phyloP scores from a whole-genome alignment of 2,329 filamentous ascomycete species.

The Trichoderma citrinoviride region DNA sequence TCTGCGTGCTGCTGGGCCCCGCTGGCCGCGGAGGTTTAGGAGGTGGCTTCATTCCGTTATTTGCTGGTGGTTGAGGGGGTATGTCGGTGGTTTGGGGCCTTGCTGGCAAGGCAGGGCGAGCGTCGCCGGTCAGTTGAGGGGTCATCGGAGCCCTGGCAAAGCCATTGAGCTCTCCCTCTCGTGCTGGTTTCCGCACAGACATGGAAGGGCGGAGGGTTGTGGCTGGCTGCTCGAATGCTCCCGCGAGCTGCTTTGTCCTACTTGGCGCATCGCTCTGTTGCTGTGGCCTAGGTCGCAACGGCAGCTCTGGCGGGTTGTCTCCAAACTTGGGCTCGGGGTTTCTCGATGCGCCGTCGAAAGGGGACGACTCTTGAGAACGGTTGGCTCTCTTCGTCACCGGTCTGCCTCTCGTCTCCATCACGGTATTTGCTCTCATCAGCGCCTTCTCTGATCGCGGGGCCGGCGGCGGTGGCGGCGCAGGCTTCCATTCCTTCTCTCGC shows the following conservation, averaged over 20 bases:
- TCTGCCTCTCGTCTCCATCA: constrained; percentile 24
- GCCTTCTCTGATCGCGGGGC: constrained; percentile 76
- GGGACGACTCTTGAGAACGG: constrained; percentile 56
- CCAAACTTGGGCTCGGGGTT: constrained; percentile 54
- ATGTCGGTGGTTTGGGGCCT: constrained; percentile 42
- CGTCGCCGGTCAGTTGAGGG: constrained; percentile 44
- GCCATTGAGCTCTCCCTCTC: constrained; percentile 46
- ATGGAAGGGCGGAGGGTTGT: constrained; percentile 46
- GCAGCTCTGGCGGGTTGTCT: constrained; percentile 50
- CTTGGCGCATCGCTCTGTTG: constrained; percentile 27
- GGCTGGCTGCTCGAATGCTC: constrained; percentile 39
- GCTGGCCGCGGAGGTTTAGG: constrained; percentile 46
- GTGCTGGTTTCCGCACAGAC: constrained; percentile 39
- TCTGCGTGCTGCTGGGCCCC: constrained; percentile 27
- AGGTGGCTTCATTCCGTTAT: constrained; percentile 32
- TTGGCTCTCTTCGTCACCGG: constrained; percentile 20
- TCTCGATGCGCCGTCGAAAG: constrained; percentile 82
- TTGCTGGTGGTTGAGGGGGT: constrained; percentile 23
- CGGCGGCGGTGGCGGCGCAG: constrained; percentile 60
- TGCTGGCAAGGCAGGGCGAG: constrained; percentile 48
- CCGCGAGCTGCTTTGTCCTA: constrained; percentile 27
- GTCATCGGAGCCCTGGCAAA: constrained; percentile 37
- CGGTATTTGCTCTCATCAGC: constrained; percentile 30
- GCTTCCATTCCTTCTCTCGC: constrained; percentile 46
- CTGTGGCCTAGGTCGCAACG: constrained; percentile 49